Conservation (phyloP, 169 alveolate species). For the Perkinsus chesapeaki region DNA sequence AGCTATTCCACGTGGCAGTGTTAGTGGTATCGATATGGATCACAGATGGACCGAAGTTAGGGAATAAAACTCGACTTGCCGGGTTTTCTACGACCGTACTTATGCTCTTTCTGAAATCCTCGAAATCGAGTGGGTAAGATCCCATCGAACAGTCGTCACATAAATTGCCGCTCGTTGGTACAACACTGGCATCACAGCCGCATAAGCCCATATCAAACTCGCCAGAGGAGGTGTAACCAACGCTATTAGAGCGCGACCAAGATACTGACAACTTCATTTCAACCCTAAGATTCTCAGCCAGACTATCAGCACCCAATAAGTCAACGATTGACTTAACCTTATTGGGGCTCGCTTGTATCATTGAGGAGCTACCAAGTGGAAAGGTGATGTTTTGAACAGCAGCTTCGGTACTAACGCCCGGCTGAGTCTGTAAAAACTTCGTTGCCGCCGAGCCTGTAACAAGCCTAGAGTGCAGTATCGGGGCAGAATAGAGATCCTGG, state of each 20-base stretch:
- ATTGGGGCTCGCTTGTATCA: neutral
- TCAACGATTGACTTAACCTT: neutral
- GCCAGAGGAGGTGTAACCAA: neutral
- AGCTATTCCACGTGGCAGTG: neutral
- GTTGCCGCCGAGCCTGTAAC: neutral
- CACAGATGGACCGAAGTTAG: neutral
- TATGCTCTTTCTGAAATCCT: neutral
- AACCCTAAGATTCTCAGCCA: neutral
- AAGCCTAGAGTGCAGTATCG: neutral
- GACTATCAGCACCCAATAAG: neutral
- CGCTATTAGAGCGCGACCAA: neutral
- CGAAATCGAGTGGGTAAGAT: neutral
- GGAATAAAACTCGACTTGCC: neutral
- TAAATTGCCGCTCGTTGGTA: neutral
- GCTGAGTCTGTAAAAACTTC: neutral
- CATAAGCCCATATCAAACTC: neutral
- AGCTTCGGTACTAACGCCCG: neutral
- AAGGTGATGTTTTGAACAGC: neutral
- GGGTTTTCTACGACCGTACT: neutral
- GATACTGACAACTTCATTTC: neutral
- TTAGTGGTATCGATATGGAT: neutral
- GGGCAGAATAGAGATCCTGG: neutral
- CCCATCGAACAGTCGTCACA: neutral
- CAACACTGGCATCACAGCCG: neutral
- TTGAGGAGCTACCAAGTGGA: neutral